Base-by-base conservation (phyloP, 768 basidiomycete species). In the Termitomyces sp. region DNA sequence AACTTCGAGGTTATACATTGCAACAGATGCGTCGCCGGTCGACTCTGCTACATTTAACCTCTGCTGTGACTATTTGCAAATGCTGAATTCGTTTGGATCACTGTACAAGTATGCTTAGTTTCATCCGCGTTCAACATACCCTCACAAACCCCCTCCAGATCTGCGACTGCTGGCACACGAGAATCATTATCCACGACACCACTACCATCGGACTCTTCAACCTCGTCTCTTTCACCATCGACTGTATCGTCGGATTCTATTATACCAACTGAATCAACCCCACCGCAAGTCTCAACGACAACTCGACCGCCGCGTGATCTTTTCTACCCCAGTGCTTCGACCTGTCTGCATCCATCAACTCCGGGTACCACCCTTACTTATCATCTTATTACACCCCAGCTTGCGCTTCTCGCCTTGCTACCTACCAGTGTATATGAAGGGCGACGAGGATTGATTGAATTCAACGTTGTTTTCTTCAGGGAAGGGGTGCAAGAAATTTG, bases 21-120 rank as follows among this genome's bases (percentile, higher is more conserved):
- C 95, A 11, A 95, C 95, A 11, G 96, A 98, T 65, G 87, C 88
- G 17, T 92, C 91, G 0, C 92, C 95, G 5, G 90, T 96, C 27
- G 95, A 98, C 67, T 82, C 87, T 56, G 86, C 87, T 4, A 95
- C 92, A 0, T 88, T 95, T 65, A 91, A 87, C 59, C 79, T 96
- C 19, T 95, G 92, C 65, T 93, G 90, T 61, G 94, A 98, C 65
- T 98, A 94, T 66, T 77, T 98, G 23, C 85, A 85, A 56, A 92
- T 92, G 78, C 79, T 96, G 54, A 89, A 87, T 62, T 84, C 92
- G 1, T 94, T 97, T 61, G 86, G 90, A 42, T 83, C 88, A 16
- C 68, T 98, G 31, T 98, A 95, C 77, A 86, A 82, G 95, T 94
- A 66, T 32, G 75, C 52, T 49, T 17, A 34, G 25, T 48, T 53